Base-by-base conservation (phyloP, 345 rosid genomes). In the Eucalyptus guilfoylei region DNA sequence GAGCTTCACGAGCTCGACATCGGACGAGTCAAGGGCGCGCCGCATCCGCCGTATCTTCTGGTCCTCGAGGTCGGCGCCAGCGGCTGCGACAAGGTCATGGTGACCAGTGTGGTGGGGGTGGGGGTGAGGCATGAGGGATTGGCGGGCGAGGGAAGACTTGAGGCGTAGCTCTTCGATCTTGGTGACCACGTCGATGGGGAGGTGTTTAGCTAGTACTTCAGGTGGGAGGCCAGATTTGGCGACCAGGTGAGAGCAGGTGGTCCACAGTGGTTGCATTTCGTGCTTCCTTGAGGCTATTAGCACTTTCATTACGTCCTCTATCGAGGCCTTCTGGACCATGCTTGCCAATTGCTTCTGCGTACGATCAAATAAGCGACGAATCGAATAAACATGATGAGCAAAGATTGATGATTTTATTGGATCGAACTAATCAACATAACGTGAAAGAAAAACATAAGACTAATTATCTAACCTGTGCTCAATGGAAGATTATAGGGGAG, bases 221-320 rank as follows among this genome's bases (percentile, higher is more conserved):
- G 98, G 95, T 0, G 99, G 99, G 17, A 98, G 93, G 80, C 99
- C 99, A 30, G 99, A 97, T 88, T 98, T 98, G 88, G 99, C 96
- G 11, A 96, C 99, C 15, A 98, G 94, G 92, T 98, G 99, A 83
- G 99, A 98, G 88, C 99, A 98, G 86, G 99, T 97, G 5, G 96
- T 94, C 99, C 99, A 98, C 62, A 98, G 92, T 87, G 96, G 99
- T 86, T 96, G 98, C 99, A 97, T 96, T 87, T 96, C 99, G 94
- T 97, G 99, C 90, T 95, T 98, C 91, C 99, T 94, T 80, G 99
- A 98, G 55, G 99, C 99, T 90, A 96, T 94, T 11, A 98, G 91
- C 14, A 98, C 99, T 90, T 97, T 98, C 99, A 98, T 96, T 17
- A 98, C 99, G 91, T 98, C 99, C 91, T 98, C 99, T 62, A 97